Base-by-base conservation (phyloP, 331 rosid species). In the Acacia pycnantha region DNA sequence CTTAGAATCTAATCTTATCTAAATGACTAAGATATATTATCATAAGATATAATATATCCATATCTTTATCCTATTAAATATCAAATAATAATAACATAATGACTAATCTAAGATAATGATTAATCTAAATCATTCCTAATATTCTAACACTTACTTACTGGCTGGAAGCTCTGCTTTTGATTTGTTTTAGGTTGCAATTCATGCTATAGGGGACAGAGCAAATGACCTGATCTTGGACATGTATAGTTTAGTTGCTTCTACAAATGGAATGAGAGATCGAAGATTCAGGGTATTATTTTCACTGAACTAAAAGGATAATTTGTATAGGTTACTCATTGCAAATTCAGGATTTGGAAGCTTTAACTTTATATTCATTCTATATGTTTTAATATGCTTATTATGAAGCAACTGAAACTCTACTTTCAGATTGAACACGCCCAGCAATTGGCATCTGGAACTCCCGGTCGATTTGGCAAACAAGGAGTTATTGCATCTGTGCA, bases 361-460 rank as follows among this genome's bases (percentile, higher is more conserved):
- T 22, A 69, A 7, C 72, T 74, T 37, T 6, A 22, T 59, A 62
- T 62, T 26, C 41, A 41, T 47, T 64, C 73, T 65, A 19, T 54
- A 3, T 72, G 51, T 69, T 70, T 62, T 77, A 53, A 27, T 44
- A 73, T 73, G 46, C 43, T 77, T 56, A 74, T 56, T 70, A 29
- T 76, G 81, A 41, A 66, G 54, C 41, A 71, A 81, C 81, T 79
- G 61, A 79, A 69, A 71, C 65, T 72, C 62, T 83, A 73, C 56
- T 87, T 85, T 74, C 92, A 94, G 97, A 89, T 94, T 84, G 98
- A 94, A 86, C 98, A 94, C 75, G 93, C 92, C 22, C 98, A 93
- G 81, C 98, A 93, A 76, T 88, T 91, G 78, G 91, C 91, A 41
- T 84, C 86, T 69, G 90, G 86, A 74, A 72, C 91, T 69, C 86